Base-by-base conservation (phyloP, 225 moss, liverwort and hornwort genomes). In the Neckera pumila region DNA sequence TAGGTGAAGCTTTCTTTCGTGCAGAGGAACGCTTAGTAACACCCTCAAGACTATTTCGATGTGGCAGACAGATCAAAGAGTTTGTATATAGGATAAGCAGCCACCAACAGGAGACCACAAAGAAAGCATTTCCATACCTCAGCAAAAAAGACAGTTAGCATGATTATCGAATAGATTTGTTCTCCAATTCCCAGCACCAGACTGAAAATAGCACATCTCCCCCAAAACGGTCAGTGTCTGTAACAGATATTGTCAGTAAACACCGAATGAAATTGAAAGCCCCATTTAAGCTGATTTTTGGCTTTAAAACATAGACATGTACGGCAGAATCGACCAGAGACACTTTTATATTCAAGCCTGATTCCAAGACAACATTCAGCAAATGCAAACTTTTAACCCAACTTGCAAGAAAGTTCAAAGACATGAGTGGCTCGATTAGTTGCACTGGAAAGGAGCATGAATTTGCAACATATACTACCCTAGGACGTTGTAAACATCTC, bases 81-180 rank as follows among this genome's bases (percentile, higher is more conserved):
- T 69, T 75, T 77, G 86, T 61, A 45, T 42, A 66, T 30, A 76
- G 17, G 36, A 66, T 43, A 74, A 64, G 56, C 49, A 84, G 75
- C 14, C 62, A 80, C 69, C 36, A 33, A 80, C 36, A 80, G 76
- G 74, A 84, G 61, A 66, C 33, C 33, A 83, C 67, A 88, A 86
- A 87, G 63, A 64, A 82, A 58, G 73, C 28, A 89, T 64, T 85
- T 80, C 56, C 93, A 62, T 95, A 98, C 98, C 96, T 99, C 95
- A 89, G 95, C 82, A 86, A 97, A 99, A 87, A 97, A 99, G 80
- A 93, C 92, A 88, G 93, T 96, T 38, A 99, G 88, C 99, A 99
- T 97, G 92, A 96, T 95, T 58, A 97, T 91, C 65, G 99, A 97
- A 92, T 99, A 99, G 80, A 99, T 99, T 89, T 97, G 97, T 89